Evolutionary conservation across 208 protist species (phyloP), one percentile per base, ranked within the genome.

Genomic region (Leishmania aethiopica): DNA sequence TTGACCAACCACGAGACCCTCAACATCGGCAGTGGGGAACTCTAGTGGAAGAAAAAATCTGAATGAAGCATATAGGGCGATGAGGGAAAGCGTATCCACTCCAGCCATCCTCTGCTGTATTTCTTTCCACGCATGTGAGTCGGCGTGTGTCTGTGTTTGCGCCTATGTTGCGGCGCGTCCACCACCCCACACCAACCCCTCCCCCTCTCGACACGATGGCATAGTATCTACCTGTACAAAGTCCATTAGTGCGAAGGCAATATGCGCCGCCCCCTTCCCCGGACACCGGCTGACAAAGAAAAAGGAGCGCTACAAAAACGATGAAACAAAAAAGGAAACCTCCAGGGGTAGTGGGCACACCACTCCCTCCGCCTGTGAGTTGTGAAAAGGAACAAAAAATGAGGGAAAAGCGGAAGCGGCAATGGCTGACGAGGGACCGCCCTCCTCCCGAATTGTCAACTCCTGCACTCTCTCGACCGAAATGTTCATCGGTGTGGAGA

Each of bases 121-220:
- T 55, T 74, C 28, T 53, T 37, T 74, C 45, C 22, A 47, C 22
- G 13, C 8, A 15, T 42, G 67, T n/a, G 19, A 72, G 35, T n/a
- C 7, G 25, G 19, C 28, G 70, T 37, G 69, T 74, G 70, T 74
- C 42, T 74, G 70, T 74, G 70, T 55, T 45, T 74, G 45, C 10
- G 19, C 35, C 32, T 25, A 40, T 69, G 32, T 22, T 47, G 35
- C 25, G 67, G 8, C 40, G 40, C 67, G 37, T 15, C 40, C 32
- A 22, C 15, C 35, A 22, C 40, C 15, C 35, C 40, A 42, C 40
- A 1, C 37, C 37, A 1, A 37, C 37, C 57, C 57, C 57, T 10
- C 25, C 7, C 17, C 10, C 25, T 47, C 57, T 32, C 57, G 25
- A 69, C 62, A 69, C 15, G 32, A 32, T 40, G 62, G 62, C 62